Base-by-base conservation (phyloP, 495 filamentous ascomycete genomes). In the Neurospora sp. region DNA sequence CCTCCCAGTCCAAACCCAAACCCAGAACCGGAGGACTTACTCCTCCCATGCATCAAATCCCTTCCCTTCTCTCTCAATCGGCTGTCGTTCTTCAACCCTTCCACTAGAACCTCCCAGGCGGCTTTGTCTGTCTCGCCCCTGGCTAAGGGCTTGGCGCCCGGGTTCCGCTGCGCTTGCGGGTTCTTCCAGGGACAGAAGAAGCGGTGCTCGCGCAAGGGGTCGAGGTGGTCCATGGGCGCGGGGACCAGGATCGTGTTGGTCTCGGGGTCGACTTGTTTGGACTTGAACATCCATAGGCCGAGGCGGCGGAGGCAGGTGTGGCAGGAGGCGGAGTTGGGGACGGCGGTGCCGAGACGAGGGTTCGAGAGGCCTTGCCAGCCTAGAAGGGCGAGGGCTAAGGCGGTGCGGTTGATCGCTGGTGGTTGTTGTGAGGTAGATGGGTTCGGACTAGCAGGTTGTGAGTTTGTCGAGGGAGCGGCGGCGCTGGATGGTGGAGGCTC, bases 211-310 rank as follows among this genome's bases (percentile, higher is more conserved):
- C 83, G 82, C 9, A 89, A 78, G 4, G 89, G 88, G 76, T 93
- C 88, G n/a, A 95, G 83, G 39, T 88, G 86, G 73, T 87, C 87
- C 80, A 93, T 87, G 10, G 88, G 83, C 8, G 87, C 84, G 34
- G 88, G 88, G 19, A 85, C 86, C 4, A 89, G 81, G 24, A 86
- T 81, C 71, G 86, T 84, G 8, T 84, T 83, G 62, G 81, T 83
- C 39, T 76, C 74, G 4, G 81, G 77, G 75, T 86, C 82, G 38
- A 88, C 76, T 73, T 86, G 82, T 74, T 87, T 88, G 76, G 84
- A 83, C 77, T 90, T 92, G 84, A 97, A 99, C 83, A 99, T 90
- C 96, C 96, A 99, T 8, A 99, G 87, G 1, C 96, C 96, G 1
- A 98, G 85, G 8, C 94, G 89, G 73, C 94, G 89, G 77, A 97